Conservation (phyloP, 208 protist species). For the Leishmania guyanensis region DNA sequence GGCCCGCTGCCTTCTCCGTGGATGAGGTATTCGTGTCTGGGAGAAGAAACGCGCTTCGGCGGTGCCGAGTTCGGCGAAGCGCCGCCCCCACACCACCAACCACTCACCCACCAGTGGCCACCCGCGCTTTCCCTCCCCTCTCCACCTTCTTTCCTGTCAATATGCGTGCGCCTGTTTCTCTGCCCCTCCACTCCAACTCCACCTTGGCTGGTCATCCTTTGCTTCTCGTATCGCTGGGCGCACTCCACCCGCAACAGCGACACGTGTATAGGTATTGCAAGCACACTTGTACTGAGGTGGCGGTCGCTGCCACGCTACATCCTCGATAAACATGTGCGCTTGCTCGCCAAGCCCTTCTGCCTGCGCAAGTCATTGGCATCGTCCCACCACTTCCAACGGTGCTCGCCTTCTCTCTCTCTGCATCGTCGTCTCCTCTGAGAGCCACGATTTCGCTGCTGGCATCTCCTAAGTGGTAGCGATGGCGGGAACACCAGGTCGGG, state of each 20-base stretch:
- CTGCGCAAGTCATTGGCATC: not conserved
- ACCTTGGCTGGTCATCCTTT: not conserved
- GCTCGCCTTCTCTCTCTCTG: constrained; percentile 7
- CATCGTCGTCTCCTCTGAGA: not conserved
- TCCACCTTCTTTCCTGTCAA: constrained; percentile 14
- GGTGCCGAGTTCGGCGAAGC: too few relatives aligned
- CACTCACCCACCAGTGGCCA: too few relatives aligned
- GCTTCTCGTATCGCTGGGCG: not conserved
- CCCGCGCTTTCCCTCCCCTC: not conserved
- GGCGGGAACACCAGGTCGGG: not conserved
- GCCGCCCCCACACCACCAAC: too few relatives aligned
- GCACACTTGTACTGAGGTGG: not conserved
- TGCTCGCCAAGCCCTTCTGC: too few relatives aligned
- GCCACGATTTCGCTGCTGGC: not conserved
- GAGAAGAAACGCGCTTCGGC: too few relatives aligned
- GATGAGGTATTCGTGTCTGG: not conserved
- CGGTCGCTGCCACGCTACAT: not conserved
- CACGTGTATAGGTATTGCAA: not conserved
- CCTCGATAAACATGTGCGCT: not conserved
- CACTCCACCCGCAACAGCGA: not conserved
- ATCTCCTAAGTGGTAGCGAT: not conserved
- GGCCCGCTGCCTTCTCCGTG: not conserved
- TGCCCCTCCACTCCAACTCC: not conserved
- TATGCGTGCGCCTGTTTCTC: not conserved
- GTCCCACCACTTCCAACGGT: not conserved